Percentiles rank a stretch among this genome's conserved stretches.
phyloP scores from a whole-genome alignment of 2,329 filamentous ascomycete species.

The Colletotrichum australisinense region DNA sequence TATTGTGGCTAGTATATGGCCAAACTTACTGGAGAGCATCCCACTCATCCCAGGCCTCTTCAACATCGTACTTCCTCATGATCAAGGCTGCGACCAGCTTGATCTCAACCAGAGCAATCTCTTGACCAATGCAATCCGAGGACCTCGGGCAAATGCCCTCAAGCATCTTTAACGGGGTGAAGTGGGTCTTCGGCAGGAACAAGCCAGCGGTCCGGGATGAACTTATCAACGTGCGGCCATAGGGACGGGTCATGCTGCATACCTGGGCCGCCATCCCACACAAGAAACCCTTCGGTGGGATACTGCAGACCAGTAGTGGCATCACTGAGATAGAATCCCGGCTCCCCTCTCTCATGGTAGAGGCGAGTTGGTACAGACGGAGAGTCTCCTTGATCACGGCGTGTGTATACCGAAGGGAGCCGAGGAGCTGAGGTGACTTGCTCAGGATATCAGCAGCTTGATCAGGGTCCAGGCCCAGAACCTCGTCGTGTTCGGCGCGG shows the following conservation, averaged over 20 bases:
- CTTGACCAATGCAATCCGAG: constrained; percentile 68
- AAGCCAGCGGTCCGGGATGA: constrained; percentile 49
- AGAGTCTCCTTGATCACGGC: constrained; percentile 52
- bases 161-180: constrained; percentile 51
- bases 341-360: constrained; percentile 39
- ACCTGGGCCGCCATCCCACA: constrained; percentile 51
- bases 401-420: constrained; percentile 48
- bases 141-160: constrained; percentile 64
- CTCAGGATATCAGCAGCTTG: constrained; percentile 37
- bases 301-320: constrained; percentile 54
- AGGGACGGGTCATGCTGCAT: constrained; percentile 48
- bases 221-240: constrained; percentile 47
- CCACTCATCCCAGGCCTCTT: constrained; percentile 49
- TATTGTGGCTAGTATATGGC: neutral
- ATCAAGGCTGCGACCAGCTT: constrained; percentile 45
- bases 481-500: constrained; percentile 49
- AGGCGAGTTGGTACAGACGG: constrained; percentile 45
- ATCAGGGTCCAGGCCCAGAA: constrained; percentile 44
- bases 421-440: constrained; percentile 41
- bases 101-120: constrained; percentile 65
- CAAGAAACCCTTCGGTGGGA: constrained; percentile 55
- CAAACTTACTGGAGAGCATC: constrained; percentile 48
- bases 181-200: constrained; percentile 36
- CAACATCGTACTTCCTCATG: constrained; percentile 21
- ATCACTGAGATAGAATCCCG: constrained; percentile 53